Base-by-base conservation (phyloP, 257 asterid genomes). In the Thymus quinquecostatus region DNA sequence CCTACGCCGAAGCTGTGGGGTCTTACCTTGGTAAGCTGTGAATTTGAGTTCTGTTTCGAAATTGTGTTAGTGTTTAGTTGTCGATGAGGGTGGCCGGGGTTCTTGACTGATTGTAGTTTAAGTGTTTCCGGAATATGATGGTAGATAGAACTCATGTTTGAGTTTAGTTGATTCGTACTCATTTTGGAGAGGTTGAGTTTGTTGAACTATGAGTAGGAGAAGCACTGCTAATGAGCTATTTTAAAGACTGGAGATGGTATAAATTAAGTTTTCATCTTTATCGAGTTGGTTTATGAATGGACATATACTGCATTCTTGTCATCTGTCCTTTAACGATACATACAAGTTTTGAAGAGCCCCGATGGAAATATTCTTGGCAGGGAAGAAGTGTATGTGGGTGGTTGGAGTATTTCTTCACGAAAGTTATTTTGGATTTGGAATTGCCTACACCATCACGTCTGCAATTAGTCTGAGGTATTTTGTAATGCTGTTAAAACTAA, bases 381-480 rank as follows among this genome's bases (percentile, higher is more conserved):
- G 92, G 54, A 73, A 75, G 79, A 84, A 80, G 82, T 82, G 82
- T 68, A 80, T 72, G 86, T 80, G 86, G 87, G 81, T 82, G 63
- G 82, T 78, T 8, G 85, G 75, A 54, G 10, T 77, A 55, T 87
- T 87, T 73, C 79, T 84, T 67, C 86, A 86, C 49, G 89, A 86
- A 72, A 81, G 86, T 76, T 84, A 77, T 75, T 87, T 74, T 40
- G 89, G 92, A 69, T 87, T 79, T 71, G 89, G 85, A 61, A 71
- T 84, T 79, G 92, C 89, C 21, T 87, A 87, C 45, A 84, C 92
- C 27, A 84, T 87, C 64, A 87, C 89, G 8, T 32, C 92, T 57
- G 89, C 87, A 62, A 85, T 84, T 68, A 84, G 89, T 71, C 81
- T 87, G 80, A 81, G 89, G 92, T 87, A 72, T 75, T 58, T 2